phyloP scores from a whole-genome alignment of 176 grass and related monocot species.

The Microstegium vimineum region DNA sequence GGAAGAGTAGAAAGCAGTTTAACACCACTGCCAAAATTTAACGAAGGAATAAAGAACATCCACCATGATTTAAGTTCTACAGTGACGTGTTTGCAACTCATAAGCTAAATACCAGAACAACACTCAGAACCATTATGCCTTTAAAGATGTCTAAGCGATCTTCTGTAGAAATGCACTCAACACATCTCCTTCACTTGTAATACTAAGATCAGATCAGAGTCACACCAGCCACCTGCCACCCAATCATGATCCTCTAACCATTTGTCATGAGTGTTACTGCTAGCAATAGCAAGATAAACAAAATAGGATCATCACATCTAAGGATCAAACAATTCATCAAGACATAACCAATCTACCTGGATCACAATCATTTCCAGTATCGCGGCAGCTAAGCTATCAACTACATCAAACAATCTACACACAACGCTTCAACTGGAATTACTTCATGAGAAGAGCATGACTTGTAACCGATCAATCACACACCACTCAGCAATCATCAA shows the following conservation, averaged over 20 bases:
- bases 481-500: not conserved
- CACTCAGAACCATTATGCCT: not conserved
- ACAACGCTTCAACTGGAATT: not conserved
- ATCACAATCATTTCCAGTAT: not conserved
- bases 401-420: not conserved
- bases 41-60: not conserved
- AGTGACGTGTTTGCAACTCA: not conserved
- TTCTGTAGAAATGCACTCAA: not conserved
- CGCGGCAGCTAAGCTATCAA: not conserved
- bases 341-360: not conserved
- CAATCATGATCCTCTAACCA: not conserved
- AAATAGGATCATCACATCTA: not conserved
- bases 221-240: too few species aligned
- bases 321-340: not conserved
- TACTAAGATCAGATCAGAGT: not conserved
- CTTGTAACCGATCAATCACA: not conserved
- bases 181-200: not conserved
- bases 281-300: not conserved
- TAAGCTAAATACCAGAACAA: not conserved
- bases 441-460: not conserved
- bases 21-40: not conserved
- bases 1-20: not conserved
- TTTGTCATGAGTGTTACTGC: not conserved
- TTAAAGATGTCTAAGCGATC: not conserved
- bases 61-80: not conserved